Conservation (phyloP, 2,329 filamentous ascomycete genomes). For the Chaetomium sp. region DNA sequence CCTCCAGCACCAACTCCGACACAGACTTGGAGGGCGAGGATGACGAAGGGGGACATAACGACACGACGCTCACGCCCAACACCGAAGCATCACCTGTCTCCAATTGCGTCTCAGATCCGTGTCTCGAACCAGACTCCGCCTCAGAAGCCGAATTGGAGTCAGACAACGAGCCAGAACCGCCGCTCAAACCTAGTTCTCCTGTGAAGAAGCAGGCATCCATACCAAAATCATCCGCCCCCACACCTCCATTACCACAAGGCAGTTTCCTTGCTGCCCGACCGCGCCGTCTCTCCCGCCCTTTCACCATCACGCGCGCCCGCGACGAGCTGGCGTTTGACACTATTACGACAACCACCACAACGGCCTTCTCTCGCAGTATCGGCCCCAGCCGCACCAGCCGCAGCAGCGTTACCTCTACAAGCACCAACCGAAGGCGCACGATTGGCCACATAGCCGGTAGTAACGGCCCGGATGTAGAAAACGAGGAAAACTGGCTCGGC, state of each 20-base stretch:
- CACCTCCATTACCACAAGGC: background rate
- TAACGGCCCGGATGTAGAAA: background rate
- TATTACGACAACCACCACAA: background rate
- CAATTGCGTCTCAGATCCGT: background rate
- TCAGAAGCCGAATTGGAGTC: background rate
- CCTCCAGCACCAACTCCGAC: background rate
- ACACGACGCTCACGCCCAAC: constrained; percentile 2
- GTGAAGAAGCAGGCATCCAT: background rate
- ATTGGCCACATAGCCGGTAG: background rate
- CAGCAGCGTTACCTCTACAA: too few relatives aligned
- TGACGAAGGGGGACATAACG: background rate
- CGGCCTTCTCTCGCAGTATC: too few relatives aligned
- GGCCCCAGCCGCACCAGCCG: too few relatives aligned
- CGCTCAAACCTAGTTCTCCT: background rate
- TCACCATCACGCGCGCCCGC: constrained; percentile 2
- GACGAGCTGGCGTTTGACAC: constrained; percentile 15
- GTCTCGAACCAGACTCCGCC: background rate
- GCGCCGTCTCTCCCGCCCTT: constrained; percentile 8
- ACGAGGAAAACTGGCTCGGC: constrained; percentile 4
- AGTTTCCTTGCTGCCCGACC: constrained; percentile 13
- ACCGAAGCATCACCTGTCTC: constrained; percentile 8
- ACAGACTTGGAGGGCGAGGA: constrained; percentile 5
- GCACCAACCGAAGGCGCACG: background rate
- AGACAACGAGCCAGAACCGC: background rate
- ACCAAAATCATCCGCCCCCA: background rate